These are phyloP conservation scores for Botrytis deweyae DNA, from an alignment of 2,329 filamentous ascomycete genomes.

Conservation along the genomic window DNA sequence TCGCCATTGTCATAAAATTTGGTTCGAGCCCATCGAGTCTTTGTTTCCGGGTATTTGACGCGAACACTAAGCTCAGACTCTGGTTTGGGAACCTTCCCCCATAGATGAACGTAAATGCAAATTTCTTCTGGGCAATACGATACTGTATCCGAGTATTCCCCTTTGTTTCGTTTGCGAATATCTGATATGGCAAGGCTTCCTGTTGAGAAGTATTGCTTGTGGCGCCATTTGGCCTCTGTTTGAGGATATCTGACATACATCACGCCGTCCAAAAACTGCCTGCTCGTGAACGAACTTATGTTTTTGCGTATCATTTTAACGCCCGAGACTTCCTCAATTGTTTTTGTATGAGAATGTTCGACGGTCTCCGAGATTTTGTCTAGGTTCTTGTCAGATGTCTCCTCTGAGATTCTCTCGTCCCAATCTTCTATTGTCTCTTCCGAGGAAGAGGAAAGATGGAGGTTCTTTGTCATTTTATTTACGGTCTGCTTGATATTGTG, in stretches of 20 bases:
- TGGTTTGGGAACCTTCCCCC: conserved; percentile 13
- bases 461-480: conserved; percentile 32
- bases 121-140: conserved; percentile 20
- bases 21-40: conserved; percentile 20
- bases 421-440: conserved; percentile 14
- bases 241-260: conserved; percentile 27
- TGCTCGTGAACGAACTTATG: conserved; percentile 5
- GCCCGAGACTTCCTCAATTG: background rate
- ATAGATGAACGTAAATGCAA: conserved; percentile 26
- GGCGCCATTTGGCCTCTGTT: conserved; percentile 17
- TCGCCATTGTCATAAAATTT: conserved; percentile 2
- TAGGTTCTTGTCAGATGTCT: background rate
- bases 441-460: conserved; percentile 13
- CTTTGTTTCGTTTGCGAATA: conserved; percentile 26
- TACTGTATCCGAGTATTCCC: conserved; percentile 26
- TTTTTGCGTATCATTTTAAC: conserved; percentile 5
- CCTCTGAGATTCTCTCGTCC: background rate
- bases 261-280: conserved; percentile 4
- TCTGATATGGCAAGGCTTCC: conserved; percentile 28
- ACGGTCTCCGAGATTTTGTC: background rate
- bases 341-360: background rate
- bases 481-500: conserved; percentile 28
- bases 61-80: conserved; percentile 5
- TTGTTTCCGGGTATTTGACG: conserved; percentile 22
- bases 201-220: conserved; percentile 22